Conservation (phyloP, 1,284 basidiomycete species). For the Sanghuangporus sanghuang region DNA sequence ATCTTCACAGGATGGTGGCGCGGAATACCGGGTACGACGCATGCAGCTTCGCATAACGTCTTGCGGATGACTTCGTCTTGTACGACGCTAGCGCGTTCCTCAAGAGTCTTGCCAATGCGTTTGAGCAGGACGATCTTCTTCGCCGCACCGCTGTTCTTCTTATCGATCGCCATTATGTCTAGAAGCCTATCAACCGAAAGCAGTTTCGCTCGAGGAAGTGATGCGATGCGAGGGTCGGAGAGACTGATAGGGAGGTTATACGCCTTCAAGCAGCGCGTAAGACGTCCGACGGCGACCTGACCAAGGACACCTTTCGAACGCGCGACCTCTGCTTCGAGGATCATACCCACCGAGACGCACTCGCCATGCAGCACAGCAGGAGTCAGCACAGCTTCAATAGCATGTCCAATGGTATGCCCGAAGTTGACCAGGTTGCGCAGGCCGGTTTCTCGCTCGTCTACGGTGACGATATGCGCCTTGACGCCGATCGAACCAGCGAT, state of each 20-base stretch:
- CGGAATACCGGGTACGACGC: slow-evolving; percentile 66
- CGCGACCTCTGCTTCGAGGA: slow-evolving; percentile 89
- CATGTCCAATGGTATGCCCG: slow-evolving; percentile 94
- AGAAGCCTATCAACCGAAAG: slow-evolving; percentile 82
- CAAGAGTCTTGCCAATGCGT: slow-evolving; percentile 88
- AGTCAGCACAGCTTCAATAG: slow-evolving; percentile 90
- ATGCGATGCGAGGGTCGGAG: slow-evolving; percentile 69
- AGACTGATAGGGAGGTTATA: slow-evolving; percentile 86
- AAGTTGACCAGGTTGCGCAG: slow-evolving; percentile 97
- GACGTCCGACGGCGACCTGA: slow-evolving; percentile 86
- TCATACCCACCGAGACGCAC: slow-evolving; percentile 90
- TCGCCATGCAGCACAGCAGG: slow-evolving; percentile 91
- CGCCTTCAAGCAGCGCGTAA: slow-evolving; percentile 78
- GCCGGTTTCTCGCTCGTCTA: slow-evolving; percentile 93
- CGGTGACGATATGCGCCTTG: slow-evolving; percentile 92
- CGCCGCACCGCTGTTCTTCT: slow-evolving; percentile 90
- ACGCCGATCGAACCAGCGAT: slow-evolving; percentile 87
- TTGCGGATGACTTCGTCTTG: slow-evolving; percentile 76
- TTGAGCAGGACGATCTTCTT: slow-evolving; percentile 95
- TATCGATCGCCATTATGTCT: slow-evolving; percentile 94
- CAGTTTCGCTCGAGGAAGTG: slow-evolving; percentile 62
- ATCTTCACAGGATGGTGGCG: slow-evolving; percentile 71
- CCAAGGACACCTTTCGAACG: slow-evolving; percentile 81
- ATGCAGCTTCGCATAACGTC: slow-evolving; percentile 74
- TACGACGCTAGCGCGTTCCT: slow-evolving; percentile 88